Conservation (phyloP, 768 basidiomycete species). For the Ramaria rubella region DNA sequence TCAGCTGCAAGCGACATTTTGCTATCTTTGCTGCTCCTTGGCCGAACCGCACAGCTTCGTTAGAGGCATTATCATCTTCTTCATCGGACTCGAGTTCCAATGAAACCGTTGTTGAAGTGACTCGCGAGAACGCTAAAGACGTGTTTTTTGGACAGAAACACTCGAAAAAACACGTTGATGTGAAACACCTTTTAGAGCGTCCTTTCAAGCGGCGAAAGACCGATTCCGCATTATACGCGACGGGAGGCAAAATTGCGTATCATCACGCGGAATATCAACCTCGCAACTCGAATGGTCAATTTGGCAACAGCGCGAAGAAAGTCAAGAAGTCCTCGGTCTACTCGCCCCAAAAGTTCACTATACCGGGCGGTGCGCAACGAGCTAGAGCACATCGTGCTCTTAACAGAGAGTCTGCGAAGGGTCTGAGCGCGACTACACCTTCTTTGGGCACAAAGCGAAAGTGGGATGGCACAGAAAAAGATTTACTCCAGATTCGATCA, state of each 20-base stretch:
- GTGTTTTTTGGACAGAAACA: slow-evolving; percentile 17
- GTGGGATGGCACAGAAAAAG: background rate
- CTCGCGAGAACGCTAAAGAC: slow-evolving; percentile 38
- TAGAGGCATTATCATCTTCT: slow-evolving; percentile 30
- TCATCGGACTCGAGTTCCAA: slow-evolving; percentile 47
- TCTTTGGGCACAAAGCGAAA: background rate
- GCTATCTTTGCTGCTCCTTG: slow-evolving; percentile 69
- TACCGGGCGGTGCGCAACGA: background rate
- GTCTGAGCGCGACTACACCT: background rate
- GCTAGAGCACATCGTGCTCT: background rate
- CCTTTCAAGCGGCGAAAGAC: slow-evolving; percentile 6
- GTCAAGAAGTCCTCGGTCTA: background rate
- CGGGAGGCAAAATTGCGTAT: background rate
- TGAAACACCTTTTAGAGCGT: background rate
- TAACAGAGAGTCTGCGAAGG: background rate
- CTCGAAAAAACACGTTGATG: background rate
- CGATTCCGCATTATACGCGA: background rate
- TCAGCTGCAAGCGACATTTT: slow-evolving; percentile 71
- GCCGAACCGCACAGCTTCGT: slow-evolving; percentile 54
- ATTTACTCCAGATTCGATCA: background rate
- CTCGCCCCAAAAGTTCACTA: background rate
- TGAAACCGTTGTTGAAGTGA: slow-evolving; percentile 46
- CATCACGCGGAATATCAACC: background rate
- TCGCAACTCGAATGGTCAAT: background rate
- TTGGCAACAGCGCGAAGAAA: background rate